phyloP scores from a whole-genome alignment of 768 basidiomycete species.

The Hortiboletus flavorubellus region DNA sequence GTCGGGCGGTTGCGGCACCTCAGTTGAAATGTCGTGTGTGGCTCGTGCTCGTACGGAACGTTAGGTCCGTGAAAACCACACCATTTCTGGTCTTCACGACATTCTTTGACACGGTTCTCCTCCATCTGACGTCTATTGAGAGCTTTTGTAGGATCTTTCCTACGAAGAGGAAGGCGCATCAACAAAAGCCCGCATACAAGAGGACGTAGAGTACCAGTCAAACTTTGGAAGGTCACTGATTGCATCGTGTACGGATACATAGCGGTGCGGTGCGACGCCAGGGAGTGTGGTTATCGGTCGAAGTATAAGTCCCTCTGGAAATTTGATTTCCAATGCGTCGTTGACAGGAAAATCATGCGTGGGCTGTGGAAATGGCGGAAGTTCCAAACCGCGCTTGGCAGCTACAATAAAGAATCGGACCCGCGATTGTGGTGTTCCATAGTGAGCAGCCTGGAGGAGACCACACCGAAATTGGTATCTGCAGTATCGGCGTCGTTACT shows the following conservation, averaged over 20 bases:
- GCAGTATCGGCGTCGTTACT: neutral
- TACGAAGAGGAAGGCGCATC: neutral
- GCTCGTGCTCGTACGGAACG: slow-evolving; percentile 34
- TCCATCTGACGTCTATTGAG: slow-evolving; percentile 15
- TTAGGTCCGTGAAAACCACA: slow-evolving; percentile 32
- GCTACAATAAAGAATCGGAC: slow-evolving; percentile 51
- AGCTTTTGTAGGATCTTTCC: slow-evolving; percentile 23
- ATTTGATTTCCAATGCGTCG: slow-evolving; percentile 49
- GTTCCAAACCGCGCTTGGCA: slow-evolving; percentile 32
- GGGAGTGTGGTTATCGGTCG: slow-evolving; percentile 42
- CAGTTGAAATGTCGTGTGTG: slow-evolving; percentile 43
- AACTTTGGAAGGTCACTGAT: slow-evolving; percentile 70
- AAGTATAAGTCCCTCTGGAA: slow-evolving; percentile 40
- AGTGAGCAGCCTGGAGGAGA: slow-evolving; percentile 46
- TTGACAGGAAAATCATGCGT: slow-evolving; percentile 40
- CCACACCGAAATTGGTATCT: slow-evolving; percentile 45
- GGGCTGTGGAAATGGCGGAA: slow-evolving; percentile 42
- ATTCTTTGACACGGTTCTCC: slow-evolving; percentile 30
- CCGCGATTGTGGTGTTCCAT: slow-evolving; percentile 43
- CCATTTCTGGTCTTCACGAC: slow-evolving; percentile 34
- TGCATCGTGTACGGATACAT: slow-evolving; percentile 66
- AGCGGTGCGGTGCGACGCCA: slow-evolving; percentile 55
- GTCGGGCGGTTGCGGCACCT: slow-evolving; percentile 44
- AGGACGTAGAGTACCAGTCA: slow-evolving; percentile 56
- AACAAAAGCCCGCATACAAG: neutral